Evolutionary conservation across 306 rosid genomes (phyloP), one percentile per base, ranked within the genome.

Genomic region (Datisca glomerata): DNA sequence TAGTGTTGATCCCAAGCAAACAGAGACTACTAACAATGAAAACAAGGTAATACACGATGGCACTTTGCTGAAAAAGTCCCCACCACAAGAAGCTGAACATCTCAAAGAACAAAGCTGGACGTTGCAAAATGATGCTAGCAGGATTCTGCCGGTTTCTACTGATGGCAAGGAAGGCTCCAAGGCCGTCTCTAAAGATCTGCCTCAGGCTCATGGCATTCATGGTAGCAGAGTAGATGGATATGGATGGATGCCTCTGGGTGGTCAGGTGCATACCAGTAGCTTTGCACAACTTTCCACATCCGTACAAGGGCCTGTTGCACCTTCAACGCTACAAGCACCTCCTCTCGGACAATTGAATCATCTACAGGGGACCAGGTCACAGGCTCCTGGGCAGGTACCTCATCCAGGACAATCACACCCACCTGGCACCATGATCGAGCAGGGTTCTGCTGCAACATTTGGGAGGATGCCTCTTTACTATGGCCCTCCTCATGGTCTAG

Each of bases 291-390:
- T 60, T 20, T 55, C 76, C 57, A 28, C 53, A 46, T 33, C 53
- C 51, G 7, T 40, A 21, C 48, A 57, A 50, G 69, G 63, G 12
- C 55, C 80, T 49, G 68, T 76, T 19, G 51, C 76, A 29, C 45
- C 57, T 45, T 24, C 60, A 38, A 48, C 48, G 42, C 44, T 61
- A 18, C 81, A 67, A 23, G 49, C 49, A 36, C 66, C 75, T 59
- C 75, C 64, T 53, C 57, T 67, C 24, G 67, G 72, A 44, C 71
- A 61, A 55, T 73, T 70, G 7, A 60, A 60, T 65, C 78, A 68
- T 41, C 20, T 62, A 33, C 77, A 43, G 17, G 45, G 69, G n/a
- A 41, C 49, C 69, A 56, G 69, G 63, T 76, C 73, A 51, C 85
- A 59, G 27, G 77, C 66, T 42, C 47, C 75, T 36, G 67, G 66